phyloP scores from a whole-genome alignment of 805 yeast species.

The Danielozyma ontarioensis region DNA sequence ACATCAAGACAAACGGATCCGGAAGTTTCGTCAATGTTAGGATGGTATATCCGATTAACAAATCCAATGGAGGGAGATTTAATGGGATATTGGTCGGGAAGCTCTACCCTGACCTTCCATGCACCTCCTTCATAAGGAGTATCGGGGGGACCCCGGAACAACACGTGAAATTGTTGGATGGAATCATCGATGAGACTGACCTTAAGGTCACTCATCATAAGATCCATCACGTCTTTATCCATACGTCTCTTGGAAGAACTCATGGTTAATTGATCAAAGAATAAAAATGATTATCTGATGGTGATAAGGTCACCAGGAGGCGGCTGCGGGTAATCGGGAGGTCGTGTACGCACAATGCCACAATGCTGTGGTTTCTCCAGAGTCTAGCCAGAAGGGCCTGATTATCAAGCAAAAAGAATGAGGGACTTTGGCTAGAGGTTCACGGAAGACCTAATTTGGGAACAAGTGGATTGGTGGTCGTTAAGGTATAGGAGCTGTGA shows the following conservation, averaged over 20 bases:
- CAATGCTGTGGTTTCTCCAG: no score
- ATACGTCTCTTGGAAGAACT: constrained; percentile 74
- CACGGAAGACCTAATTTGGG: no score
- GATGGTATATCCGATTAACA: constrained; percentile 86
- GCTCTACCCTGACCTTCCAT: constrained; percentile 88
- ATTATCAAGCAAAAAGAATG: no score
- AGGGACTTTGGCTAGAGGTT: no score
- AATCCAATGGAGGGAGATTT: constrained; percentile 96
- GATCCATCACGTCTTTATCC: constrained; percentile 93
- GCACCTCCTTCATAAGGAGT: constrained; percentile 86
- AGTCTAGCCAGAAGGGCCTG: no score
- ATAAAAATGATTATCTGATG: not conserved
- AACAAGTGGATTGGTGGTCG: no score
- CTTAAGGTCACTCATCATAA: constrained; percentile 92
- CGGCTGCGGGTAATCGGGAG: not conserved
- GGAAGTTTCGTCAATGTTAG: constrained; percentile 84
- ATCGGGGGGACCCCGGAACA: constrained; percentile 75
- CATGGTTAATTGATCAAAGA: constrained; percentile 10
- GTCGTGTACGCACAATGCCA: no score
- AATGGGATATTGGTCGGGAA: constrained; percentile 93
- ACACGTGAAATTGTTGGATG: constrained; percentile 78
- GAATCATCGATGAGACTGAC: constrained; percentile 74
- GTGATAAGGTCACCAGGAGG: constrained; percentile 1
- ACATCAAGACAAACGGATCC: constrained; percentile 96
- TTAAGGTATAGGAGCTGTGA: no score